phyloP scores from a whole-genome alignment of 805 yeast species.

The Lachancea dasiensis region DNA sequence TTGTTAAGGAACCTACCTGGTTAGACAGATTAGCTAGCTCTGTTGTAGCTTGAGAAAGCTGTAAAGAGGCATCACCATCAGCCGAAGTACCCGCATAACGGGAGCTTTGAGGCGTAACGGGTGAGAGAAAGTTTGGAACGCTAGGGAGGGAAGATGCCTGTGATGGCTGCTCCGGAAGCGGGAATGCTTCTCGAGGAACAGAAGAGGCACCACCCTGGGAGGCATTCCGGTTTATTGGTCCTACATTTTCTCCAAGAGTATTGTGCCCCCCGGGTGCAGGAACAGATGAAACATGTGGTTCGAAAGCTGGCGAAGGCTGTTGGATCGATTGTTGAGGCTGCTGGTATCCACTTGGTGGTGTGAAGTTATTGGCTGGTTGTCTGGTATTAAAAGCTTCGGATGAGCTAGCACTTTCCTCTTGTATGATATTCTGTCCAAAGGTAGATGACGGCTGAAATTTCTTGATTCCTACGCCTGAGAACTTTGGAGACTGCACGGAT shows the following conservation, averaged over 20 bases:
- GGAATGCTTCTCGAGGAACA: slow-evolving; percentile 24
- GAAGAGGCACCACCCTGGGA: slow-evolving; percentile 42
- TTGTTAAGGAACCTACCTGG: slow-evolving; percentile 71
- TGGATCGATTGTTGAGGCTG: slow-evolving; percentile 8
- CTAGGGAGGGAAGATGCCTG: slow-evolving; percentile 21
- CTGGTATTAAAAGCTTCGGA: slow-evolving; percentile 16
- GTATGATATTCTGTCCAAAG: slow-evolving; percentile 71
- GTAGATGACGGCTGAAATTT: slow-evolving; percentile 74
- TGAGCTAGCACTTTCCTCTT: slow-evolving; percentile 32
- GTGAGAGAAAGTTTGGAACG: slow-evolving; percentile 31
- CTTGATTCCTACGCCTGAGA: slow-evolving; percentile 31
- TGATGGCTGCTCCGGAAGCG: slow-evolving; percentile 10
- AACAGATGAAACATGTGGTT: too few relatives aligned
- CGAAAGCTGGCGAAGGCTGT: too few relatives aligned
- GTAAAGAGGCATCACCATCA: slow-evolving; percentile 55
- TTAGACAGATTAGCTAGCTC: slow-evolving; percentile 83
- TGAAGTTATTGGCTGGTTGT: not conserved
- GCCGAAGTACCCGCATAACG: slow-evolving; percentile 47
- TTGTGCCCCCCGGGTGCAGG: too few relatives aligned
- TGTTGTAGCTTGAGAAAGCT: slow-evolving; percentile 70
- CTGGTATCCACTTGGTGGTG: not conserved
- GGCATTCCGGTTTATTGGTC: slow-evolving; percentile 35
- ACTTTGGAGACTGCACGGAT: slow-evolving; percentile 9
- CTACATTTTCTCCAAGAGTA: too few relatives aligned
- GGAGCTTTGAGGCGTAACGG: slow-evolving; percentile 13